These are phyloP conservation scores for Lodderomyces jiufengensis DNA, from an alignment of 1,139 yeast genomes.

Conservation along the genomic window DNA sequence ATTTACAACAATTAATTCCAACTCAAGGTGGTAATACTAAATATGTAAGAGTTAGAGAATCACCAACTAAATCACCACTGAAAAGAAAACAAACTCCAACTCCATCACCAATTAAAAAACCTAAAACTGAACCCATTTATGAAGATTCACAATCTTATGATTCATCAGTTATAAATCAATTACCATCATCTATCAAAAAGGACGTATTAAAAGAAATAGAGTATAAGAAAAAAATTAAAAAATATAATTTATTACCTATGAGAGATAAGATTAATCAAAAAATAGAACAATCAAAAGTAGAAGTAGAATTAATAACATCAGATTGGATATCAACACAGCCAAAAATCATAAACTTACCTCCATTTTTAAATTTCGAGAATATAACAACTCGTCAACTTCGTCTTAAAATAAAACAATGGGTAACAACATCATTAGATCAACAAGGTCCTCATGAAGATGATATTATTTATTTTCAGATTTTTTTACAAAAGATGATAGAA, in stretches of 20 bases:
- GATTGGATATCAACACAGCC: conserved; percentile 26
- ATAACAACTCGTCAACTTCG: conserved; percentile 28
- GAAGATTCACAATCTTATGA: conserved; percentile 28
- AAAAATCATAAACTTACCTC: conserved; percentile 24
- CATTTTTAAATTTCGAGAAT: conserved; percentile 29
- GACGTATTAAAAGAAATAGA: conserved; percentile 42
- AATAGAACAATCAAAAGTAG: conserved; percentile 17
- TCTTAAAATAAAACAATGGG: conserved; percentile 45
- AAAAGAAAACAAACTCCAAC: conserved; percentile 1
- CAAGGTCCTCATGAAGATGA: conserved; percentile 63
- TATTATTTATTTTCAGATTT: conserved; percentile 33
- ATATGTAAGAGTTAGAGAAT: conserved; percentile 34
- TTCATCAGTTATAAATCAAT: conserved; percentile 39
- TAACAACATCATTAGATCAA: conserved; percentile 35
- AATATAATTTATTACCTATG: conserved; percentile 27
- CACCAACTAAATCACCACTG: conserved; percentile 13
- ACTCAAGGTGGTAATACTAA: conserved; percentile 30
- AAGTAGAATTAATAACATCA: conserved; percentile 19
- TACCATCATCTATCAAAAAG: conserved; percentile 42
- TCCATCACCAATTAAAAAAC: conserved; percentile 15
- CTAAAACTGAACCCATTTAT: conserved; percentile 9
- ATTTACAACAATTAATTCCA: conserved; percentile 42
- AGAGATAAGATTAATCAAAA: conserved; percentile 28
- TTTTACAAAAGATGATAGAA: conserved; percentile 20
- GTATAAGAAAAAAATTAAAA: conserved; percentile 24